Evolutionary conservation across 2,329 filamentous ascomycete genomes (phyloP).

Genomic region (Trichoderma sp.): DNA sequence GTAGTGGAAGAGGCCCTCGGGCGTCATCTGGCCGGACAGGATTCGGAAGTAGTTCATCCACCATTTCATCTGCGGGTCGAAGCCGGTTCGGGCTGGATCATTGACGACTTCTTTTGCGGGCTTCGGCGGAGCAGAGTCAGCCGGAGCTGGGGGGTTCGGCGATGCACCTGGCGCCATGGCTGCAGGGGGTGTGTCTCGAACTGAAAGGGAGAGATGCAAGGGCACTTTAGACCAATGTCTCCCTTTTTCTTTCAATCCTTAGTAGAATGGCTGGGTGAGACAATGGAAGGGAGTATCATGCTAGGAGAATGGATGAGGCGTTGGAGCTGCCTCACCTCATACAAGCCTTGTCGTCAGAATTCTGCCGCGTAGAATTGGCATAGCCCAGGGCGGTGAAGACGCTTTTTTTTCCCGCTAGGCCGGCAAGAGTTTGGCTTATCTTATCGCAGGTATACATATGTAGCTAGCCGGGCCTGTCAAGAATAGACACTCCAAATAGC

Average conservation of each 20-base stretch:
- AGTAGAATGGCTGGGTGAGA: not conserved
- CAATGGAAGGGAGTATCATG: not conserved
- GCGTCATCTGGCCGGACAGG: slow-evolving; percentile 68
- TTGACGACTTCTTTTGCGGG: slow-evolving; percentile 45
- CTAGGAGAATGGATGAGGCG: not conserved
- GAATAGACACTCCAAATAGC: slow-evolving; percentile 6
- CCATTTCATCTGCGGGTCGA: slow-evolving; percentile 57
- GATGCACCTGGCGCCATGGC: slow-evolving; percentile 20
- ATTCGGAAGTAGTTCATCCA: slow-evolving; percentile 88
- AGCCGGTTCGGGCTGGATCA: slow-evolving; percentile 59
- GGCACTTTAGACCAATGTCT: not conserved
- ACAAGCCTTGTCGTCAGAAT: slow-evolving; percentile 10
- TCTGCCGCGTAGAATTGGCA: slow-evolving; percentile 18
- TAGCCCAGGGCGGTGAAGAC: slow-evolving; percentile 14
- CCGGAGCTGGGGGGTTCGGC: slow-evolving; percentile 21
- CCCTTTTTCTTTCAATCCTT: not conserved
- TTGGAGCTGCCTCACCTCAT: not conserved
- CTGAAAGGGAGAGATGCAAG: not conserved
- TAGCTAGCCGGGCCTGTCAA: not conserved
- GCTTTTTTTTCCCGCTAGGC: not conserved
- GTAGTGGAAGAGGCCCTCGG: slow-evolving; percentile 69
- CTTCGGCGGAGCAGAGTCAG: slow-evolving; percentile 13
- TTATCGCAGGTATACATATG: slow-evolving; percentile 8
- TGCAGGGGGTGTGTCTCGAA: not conserved
- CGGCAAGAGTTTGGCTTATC: not conserved